Percentiles rank a stretch among this genome's conserved stretches.
Conservation (phyloP, 2,329 filamentous ascomycete species). For the Penicillium nordicum region DNA sequence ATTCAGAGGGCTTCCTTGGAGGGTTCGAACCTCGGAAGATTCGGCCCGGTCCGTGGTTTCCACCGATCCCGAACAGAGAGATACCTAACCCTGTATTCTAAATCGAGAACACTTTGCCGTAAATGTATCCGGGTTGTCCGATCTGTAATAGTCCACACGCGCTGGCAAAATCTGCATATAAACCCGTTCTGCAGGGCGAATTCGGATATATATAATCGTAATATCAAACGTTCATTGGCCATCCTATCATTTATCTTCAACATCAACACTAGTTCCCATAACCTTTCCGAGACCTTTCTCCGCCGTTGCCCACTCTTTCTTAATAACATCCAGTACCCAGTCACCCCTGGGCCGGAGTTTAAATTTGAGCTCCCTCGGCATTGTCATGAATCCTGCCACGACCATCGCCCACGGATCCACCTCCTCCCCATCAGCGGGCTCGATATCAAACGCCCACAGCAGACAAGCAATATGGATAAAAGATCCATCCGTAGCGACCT, state of each 20-base stretch:
- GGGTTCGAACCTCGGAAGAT: no score
- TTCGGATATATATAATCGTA: not conserved
- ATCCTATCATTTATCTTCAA: constrained; percentile 10
- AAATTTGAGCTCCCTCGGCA: constrained; percentile 17
- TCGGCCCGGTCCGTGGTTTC: no score
- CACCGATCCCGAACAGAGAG: no score
- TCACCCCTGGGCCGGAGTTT: constrained; percentile 20
- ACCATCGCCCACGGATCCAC: constrained; percentile 24
- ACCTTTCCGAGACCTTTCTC: constrained; percentile 19
- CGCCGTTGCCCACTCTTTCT: constrained; percentile 15
- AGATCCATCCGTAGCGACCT: constrained; percentile 20
- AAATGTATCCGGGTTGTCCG: not conserved
- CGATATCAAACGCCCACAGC: constrained; percentile 25
- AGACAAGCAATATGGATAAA: constrained; percentile 23
- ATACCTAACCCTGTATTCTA: no score
- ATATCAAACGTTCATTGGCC: not conserved
- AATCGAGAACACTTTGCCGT: not conserved
- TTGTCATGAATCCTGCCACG: constrained; percentile 26
- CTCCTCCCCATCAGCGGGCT: constrained; percentile 9
- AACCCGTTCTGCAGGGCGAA: no score
- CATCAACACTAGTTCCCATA: constrained; percentile 15
- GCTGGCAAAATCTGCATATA: not conserved
- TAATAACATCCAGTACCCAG: constrained; percentile 14
- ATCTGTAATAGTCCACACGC: not conserved
- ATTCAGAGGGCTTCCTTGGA: no score